Conservation (phyloP, 345 rosid species). For the Syzygium grande region DNA sequence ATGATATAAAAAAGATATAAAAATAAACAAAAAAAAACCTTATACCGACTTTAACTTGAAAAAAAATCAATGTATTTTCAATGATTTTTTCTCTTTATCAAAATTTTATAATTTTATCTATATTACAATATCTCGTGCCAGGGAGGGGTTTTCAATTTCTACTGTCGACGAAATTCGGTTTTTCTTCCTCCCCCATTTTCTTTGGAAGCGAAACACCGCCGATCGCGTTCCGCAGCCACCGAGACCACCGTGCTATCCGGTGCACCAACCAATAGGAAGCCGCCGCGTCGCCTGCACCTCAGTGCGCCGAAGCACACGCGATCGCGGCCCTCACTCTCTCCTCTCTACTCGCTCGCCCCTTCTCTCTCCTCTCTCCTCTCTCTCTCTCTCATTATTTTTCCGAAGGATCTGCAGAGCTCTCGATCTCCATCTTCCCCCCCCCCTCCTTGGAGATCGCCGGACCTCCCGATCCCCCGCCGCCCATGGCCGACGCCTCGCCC, state of each 20-base stretch:
- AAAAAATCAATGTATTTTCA: too few relatives aligned
- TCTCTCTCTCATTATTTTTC: conserved; percentile 4
- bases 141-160: neutral
- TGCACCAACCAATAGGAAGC: neutral
- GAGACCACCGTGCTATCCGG: neutral
- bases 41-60: neutral
- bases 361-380: neutral
- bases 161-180: neutral
- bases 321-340: neutral
- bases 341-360: neutral
- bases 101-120: too few relatives aligned
- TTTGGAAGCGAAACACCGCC: too few relatives aligned
- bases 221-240: too few relatives aligned
- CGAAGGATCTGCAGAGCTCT: conserved; percentile 28
- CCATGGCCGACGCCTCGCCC: conserved; percentile 40
- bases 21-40: fast-evolving
- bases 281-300: neutral
- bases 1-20: neutral
- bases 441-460: neutral
- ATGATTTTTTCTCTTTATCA: too few relatives aligned
- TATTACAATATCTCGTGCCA: too few relatives aligned
- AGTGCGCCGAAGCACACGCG: neutral
- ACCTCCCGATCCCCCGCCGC: neutral
- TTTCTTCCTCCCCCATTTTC: too few relatives aligned
- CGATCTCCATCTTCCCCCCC: neutral